These are phyloP conservation scores for Aspergillus hiratsukae DNA, from an alignment of 2,329 filamentous ascomycete genomes.

Conservation along the genomic window DNA sequence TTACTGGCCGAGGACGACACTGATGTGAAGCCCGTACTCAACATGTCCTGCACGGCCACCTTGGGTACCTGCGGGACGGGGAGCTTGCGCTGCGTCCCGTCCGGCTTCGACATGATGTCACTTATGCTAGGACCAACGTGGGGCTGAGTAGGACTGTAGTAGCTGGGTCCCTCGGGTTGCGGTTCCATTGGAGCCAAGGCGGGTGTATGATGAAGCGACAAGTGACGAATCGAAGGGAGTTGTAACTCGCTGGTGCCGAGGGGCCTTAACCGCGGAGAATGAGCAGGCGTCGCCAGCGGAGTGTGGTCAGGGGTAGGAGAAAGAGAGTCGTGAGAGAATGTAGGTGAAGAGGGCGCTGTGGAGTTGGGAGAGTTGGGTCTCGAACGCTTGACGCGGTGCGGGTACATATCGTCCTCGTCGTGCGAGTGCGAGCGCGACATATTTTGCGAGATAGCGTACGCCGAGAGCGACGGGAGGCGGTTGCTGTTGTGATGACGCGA, in stretches of 20 bases:
- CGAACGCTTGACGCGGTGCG: constrained; percentile 75
- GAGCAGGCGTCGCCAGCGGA: constrained; percentile 93
- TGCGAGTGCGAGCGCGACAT: constrained; percentile 88
- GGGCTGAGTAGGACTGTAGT: constrained; percentile 53
- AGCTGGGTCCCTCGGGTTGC: constrained; percentile 55
- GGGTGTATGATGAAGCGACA: constrained; percentile 62
- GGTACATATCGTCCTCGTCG: constrained; percentile 70
- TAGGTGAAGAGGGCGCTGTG: constrained; percentile 91
- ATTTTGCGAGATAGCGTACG: constrained; percentile 70
- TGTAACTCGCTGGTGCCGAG: constrained; percentile 68
- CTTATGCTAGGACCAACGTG: constrained; percentile 73
- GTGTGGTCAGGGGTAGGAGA: constrained; percentile 97
- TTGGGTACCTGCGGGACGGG: constrained; percentile 86
- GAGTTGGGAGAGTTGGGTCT: constrained; percentile 91
- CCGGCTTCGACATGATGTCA: constrained; percentile 86
- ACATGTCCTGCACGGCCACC: constrained; percentile 78
- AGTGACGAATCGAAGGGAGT: constrained; percentile 76
- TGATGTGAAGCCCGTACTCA: constrained; percentile 67
- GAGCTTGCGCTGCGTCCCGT: constrained; percentile 83
- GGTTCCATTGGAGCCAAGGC: constrained; percentile 69
- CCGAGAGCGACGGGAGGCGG: constrained; percentile 70
- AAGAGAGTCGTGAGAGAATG: constrained; percentile 91
- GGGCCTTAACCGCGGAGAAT: constrained; percentile 85
- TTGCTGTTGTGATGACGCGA: constrained; percentile 46
- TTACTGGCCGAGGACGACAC: constrained; percentile 73